These are phyloP conservation scores for Pseudomassariella vexata DNA, from an alignment of 2,329 filamentous ascomycete genomes.

Conservation along the genomic window DNA sequence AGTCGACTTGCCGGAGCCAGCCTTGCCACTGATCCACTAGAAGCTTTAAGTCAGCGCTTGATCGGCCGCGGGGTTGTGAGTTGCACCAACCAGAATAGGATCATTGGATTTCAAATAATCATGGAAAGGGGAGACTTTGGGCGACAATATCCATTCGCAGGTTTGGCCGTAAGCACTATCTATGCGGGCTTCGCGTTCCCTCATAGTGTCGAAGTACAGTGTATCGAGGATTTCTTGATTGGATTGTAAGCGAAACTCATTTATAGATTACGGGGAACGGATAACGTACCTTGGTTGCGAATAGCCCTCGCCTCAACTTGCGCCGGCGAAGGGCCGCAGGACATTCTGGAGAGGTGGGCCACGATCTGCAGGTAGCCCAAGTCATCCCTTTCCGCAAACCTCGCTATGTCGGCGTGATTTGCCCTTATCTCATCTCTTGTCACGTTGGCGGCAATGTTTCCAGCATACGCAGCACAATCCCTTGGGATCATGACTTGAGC, in stretches of 20 bases:
- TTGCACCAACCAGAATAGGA: too few species aligned
- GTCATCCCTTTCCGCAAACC: slow-evolving; percentile 4
- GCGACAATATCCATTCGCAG: slow-evolving; percentile 36
- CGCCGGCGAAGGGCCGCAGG: not conserved
- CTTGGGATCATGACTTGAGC: too few species aligned
- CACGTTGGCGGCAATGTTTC: too few species aligned
- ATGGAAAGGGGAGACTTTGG: too few species aligned
- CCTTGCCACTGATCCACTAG: not conserved
- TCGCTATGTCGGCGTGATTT: slow-evolving; percentile 6
- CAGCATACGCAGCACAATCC: too few species aligned
- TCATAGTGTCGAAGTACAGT: slow-evolving; percentile 23
- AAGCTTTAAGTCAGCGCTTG: too few species aligned
- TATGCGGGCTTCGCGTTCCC: slow-evolving; percentile 26
- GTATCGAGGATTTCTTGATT: slow-evolving; percentile 25
- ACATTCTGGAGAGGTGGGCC: slow-evolving; percentile 3
- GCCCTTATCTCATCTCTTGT: slow-evolving; percentile 5
- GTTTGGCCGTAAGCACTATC: slow-evolving; percentile 30
- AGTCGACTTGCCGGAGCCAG: slow-evolving; percentile 1
- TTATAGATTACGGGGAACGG: too few species aligned
- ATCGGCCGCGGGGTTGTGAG: too few species aligned
- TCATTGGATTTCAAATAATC: too few species aligned
- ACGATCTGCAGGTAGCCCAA: slow-evolving; percentile 7
- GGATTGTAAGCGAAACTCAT: slow-evolving; percentile 10
- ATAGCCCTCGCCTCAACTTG: slow-evolving; percentile 3
- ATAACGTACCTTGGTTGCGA: slow-evolving; percentile 4